Percentiles rank a stretch among this genome's conserved stretches.
phyloP scores from a whole-genome alignment of 495 filamentous ascomycete species.

The Staphylotrichum longicolle region DNA sequence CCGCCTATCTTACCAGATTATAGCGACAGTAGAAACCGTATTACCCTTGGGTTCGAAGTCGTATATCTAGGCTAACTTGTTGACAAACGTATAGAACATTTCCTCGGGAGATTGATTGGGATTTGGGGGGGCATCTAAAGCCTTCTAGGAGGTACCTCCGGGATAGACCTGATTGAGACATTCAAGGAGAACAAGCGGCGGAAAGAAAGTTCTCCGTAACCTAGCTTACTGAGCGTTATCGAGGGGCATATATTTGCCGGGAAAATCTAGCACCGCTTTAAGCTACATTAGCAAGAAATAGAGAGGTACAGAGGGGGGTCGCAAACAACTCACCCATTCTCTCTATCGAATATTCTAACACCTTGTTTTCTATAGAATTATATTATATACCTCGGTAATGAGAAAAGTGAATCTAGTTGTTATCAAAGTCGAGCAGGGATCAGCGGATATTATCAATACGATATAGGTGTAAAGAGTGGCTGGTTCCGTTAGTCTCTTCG shows the following conservation, averaged over 20 bases:
- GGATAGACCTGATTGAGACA: constrained; percentile 17
- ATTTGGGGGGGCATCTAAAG: constrained; percentile 12
- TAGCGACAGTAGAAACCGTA: constrained; percentile 6
- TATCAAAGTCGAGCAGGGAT: too few species aligned
- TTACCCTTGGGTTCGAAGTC: constrained; percentile 22
- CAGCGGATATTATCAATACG: too few species aligned
- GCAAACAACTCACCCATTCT: too few species aligned
- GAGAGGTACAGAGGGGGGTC: too few species aligned
- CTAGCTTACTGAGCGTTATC: constrained; percentile 3
- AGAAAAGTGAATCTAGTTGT: too few species aligned
- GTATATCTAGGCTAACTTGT: constrained; percentile 30
- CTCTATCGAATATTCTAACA: too few species aligned
- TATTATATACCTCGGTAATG: too few species aligned
- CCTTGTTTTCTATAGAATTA: too few species aligned
- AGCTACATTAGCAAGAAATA: background rate
- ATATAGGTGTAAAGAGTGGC: too few species aligned
- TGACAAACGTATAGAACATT: constrained; percentile 25
- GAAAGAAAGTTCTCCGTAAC: constrained; percentile 12
- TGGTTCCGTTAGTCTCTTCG: too few species aligned
- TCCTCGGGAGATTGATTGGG: constrained; percentile 22
- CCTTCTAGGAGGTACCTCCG: constrained; percentile 1
- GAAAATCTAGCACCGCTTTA: constrained; percentile 10
- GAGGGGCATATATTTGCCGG: constrained; percentile 2
- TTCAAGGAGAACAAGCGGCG: constrained; percentile 14
- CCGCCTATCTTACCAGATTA: constrained; percentile 2